Base-by-base conservation (phyloP, 2,329 filamentous ascomycete genomes). In the Atkinsonella texensis region DNA sequence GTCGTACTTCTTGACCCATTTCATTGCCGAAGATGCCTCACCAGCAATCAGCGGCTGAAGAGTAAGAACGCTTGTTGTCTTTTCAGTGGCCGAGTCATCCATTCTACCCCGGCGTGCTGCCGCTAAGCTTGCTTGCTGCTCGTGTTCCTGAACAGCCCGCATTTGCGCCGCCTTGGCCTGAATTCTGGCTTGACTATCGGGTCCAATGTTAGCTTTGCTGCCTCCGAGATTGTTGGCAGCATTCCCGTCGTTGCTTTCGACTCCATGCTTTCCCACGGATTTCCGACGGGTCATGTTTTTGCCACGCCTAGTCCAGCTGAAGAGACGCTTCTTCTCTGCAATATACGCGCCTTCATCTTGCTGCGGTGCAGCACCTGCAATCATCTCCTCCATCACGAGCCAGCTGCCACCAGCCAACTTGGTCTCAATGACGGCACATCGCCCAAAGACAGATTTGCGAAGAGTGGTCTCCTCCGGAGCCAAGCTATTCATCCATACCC, bases 401-500 rank as follows among this genome's bases (percentile, higher is more conserved):
- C 93, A 98, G 56, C 84, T 85, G 20, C 89, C 88, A 50, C 82
- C 80, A 42, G 77, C 74, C 54, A 97, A 93, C 13, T 80, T 75
- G 0, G 93, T 97, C 67, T 98, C 93, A 45, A 97, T 79, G 40
- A 98, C 77, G 18, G 93, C 89, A 62, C 93, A 98, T 56, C 93
- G 80, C 39, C 93, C 93, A 65, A 98, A 98, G 0, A 90, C 89
- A 6, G 90, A 85, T 65, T 98, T 98, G 54, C 93, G 82, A 46
- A 84, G 78, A 0, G 82, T 69, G 0, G 90, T 87, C 70, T 98
- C 93, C 62, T 98, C 93, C 0, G 83, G 86, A 1, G 91, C 89
- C 61, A 98, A 72, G 74, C 91, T 97, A 59, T 83, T 94, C 77
- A 98, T 97, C 93, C 93, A 98, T 4, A 97, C 93, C 91, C 93